phyloP scores from a whole-genome alignment of 352 stramenopile species.

The Globisporangium spiculum region DNA sequence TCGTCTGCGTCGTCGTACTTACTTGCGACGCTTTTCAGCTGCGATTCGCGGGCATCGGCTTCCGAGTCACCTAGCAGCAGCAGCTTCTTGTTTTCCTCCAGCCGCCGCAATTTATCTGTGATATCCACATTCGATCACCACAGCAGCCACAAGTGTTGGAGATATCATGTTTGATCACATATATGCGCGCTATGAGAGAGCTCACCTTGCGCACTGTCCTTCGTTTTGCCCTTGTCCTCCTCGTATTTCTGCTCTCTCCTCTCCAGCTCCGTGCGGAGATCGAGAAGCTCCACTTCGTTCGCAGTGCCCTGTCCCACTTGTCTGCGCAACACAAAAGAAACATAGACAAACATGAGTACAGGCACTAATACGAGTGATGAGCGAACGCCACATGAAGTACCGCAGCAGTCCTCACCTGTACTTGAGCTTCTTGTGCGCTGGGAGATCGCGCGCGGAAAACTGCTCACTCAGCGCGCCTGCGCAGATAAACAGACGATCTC shows the following conservation, averaged over 20 bases:
- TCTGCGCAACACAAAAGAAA: constrained; percentile 21
- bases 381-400: background rate
- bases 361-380: background rate
- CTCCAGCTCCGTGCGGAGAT: constrained; percentile 75
- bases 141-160: constrained; percentile 13
- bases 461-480: constrained; percentile 75
- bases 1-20: constrained; percentile 92
- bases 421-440: constrained; percentile 82
- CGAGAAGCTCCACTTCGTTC: constrained; percentile 71
- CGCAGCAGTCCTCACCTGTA: constrained; percentile 38
- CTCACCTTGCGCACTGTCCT: constrained; percentile 75
- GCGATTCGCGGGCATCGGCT: constrained; percentile 69
- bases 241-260: constrained; percentile 74
- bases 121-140: background rate
- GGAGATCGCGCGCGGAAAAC: constrained; percentile 78
- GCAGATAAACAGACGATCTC: background rate
- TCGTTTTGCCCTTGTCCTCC: constrained; percentile 68
- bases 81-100: constrained; percentile 85
- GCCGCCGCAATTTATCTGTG: constrained; percentile 57
- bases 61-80: constrained; percentile 73
- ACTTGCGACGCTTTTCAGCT: constrained; percentile 85
- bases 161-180: background rate
- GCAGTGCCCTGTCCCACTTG: constrained; percentile 80
- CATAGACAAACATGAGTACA: background rate
- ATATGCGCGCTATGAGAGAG: constrained; percentile 15